Base-by-base conservation (phyloP, 768 basidiomycete genomes). In the Xerocomellus amylosporus region DNA sequence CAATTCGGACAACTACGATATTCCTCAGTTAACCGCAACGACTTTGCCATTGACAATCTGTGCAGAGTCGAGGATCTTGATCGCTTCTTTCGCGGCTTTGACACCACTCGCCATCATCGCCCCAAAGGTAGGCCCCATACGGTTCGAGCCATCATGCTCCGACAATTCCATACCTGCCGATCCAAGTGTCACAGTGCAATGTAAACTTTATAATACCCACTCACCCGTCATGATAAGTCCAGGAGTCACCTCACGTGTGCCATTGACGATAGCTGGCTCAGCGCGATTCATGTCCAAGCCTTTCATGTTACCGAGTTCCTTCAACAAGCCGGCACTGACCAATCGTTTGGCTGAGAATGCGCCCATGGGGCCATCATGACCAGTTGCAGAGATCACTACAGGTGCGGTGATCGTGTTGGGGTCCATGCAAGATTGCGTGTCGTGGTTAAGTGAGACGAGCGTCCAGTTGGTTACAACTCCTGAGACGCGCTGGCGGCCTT, bases 341-440 rank as follows among this genome's bases (percentile, higher is more conserved):
- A 90, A 77, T 36, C 88, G 78, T 71, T 90, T 90, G 56, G 88
- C 88, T 13, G 83, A 84, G 74, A 90, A 90, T 4, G 88, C 88
- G 41, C 88, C 88, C 83, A 89, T 88, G 3, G 84, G 84, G 1
- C 86, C 86, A 58, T 90, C 88, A 61, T 89, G 87, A 12, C 88
- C 88, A 5, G 87, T 87, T 20, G 85, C 86, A 24, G 84, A 83
- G 47, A 88, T 73, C 62, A 88, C 73, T 12, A 90, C 75, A 1
- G 88, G 88, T 5, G 88, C 86, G n/a, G 87, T 90, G 69, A 90
- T 86, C 10, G 85, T 87, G 72, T 87, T 86, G 40, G 88, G 87
- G 68, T 90, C 87, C 83, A 86, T 85, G 74, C 81, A 84, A 8
- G 82, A 85, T 71, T 89, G 88, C 45, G 86, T 87, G 59, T 88